Conservation (phyloP, 2,329 filamentous ascomycete genomes). For the Knoxdaviesia proteae region DNA sequence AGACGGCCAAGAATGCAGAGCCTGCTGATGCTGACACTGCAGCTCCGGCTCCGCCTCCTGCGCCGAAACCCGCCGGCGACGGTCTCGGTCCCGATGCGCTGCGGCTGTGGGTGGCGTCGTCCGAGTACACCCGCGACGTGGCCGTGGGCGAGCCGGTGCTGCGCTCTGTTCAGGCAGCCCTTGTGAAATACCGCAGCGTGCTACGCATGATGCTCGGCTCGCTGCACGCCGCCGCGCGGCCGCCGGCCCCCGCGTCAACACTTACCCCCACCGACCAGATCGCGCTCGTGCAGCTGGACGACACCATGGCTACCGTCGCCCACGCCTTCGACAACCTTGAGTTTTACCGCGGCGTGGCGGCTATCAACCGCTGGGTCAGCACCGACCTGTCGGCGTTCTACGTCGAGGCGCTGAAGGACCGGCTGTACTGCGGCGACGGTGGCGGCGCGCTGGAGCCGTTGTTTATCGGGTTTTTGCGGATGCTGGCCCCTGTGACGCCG, state of each 20-base stretch:
- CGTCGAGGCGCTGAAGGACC: conserved; percentile 78
- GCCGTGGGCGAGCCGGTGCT: conserved; percentile 61
- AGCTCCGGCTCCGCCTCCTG: neutral
- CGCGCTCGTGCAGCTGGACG: conserved; percentile 52
- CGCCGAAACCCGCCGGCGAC: conserved; percentile 27
- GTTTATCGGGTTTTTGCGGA: conserved; percentile 50
- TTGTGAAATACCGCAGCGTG: conserved; percentile 76
- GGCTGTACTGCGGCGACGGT: conserved; percentile 65
- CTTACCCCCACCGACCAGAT: conserved; percentile 49
- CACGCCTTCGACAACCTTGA: conserved; percentile 50
- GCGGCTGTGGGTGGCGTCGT: conserved; percentile 76
- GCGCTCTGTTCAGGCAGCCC: conserved; percentile 49
- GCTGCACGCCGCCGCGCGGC: conserved; percentile 32
- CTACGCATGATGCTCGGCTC: conserved; percentile 80
- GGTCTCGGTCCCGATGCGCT: conserved; percentile 70
- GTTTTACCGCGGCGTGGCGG: conserved; percentile 57
- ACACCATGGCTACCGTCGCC: conserved; percentile 43
- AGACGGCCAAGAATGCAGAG: conserved; percentile 8
- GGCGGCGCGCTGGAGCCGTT: conserved; percentile 44
- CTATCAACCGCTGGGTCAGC: conserved; percentile 63
- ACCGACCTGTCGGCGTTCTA: conserved; percentile 83
- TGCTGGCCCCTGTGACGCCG: conserved; percentile 66
- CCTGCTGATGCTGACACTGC: neutral
- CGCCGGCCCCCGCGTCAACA: conserved; percentile 15
- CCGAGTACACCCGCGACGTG: conserved; percentile 79